Conservation (phyloP, 306 rosid genomes). For the Cucumis cinereus region DNA sequence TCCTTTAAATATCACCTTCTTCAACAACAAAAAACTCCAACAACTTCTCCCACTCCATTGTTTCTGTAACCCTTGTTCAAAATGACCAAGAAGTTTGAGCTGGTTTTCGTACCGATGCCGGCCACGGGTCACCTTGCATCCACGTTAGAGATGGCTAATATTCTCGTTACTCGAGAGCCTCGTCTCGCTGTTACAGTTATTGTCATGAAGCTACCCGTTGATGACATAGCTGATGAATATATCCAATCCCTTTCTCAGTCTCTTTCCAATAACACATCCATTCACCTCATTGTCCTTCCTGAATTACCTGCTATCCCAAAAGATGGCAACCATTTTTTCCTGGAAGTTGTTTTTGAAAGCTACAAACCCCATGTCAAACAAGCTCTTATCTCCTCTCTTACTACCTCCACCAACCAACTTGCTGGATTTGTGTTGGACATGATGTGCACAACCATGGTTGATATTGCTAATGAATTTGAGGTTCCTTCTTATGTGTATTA, state of each 20-base stretch:
- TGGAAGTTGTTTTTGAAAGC: background rate
- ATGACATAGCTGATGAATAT: background rate
- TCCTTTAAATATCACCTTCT: too few relatives aligned
- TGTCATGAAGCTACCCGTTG: background rate
- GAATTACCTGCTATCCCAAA: background rate
- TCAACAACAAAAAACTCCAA: too few relatives aligned
- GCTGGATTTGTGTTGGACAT: background rate
- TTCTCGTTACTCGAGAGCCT: constrained; percentile 11
- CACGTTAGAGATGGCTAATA: constrained; percentile 19
- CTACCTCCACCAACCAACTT: background rate
- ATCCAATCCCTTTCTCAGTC: background rate
- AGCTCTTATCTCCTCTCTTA: background rate
- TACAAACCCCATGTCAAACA: constrained; percentile 1
- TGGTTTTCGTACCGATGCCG: constrained; percentile 15
- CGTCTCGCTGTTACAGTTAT: constrained; percentile 12
- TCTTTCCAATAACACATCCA: background rate
- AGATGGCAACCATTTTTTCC: background rate
- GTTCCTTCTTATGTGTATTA: background rate
- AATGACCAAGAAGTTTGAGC: background rate
- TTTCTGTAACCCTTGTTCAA: too few relatives aligned
- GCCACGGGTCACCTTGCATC: constrained; percentile 22
- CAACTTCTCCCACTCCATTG: too few relatives aligned
- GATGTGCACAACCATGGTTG: background rate
- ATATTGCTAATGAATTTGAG: background rate
- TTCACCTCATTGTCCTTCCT: constrained; percentile 7